Conservation (phyloP, 345 rosid genomes). For the Citrus sp. region DNA sequence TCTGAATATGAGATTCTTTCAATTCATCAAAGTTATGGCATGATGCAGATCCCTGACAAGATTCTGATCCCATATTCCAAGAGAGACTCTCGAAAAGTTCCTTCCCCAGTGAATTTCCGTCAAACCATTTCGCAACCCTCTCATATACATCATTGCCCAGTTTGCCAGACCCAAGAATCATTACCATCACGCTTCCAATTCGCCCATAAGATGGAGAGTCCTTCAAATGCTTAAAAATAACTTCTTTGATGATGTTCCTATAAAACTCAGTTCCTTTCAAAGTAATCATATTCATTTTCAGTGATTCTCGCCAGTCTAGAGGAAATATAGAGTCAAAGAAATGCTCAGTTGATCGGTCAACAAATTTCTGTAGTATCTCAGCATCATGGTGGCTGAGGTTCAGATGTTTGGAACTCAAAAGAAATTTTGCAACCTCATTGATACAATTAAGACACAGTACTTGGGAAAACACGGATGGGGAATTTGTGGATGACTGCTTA, state of each 20-base stretch:
- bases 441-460: conserved; percentile 21
- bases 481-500: conserved; percentile 8
- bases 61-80: not conserved
- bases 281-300: conserved; percentile 23
- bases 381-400: not conserved
- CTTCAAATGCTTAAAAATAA: conserved; percentile 2
- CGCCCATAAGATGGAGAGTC: conserved; percentile 29
- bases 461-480: conserved; percentile 21
- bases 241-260: conserved; percentile 20
- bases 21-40: not conserved
- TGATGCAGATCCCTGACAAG: not conserved
- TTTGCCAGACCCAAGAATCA: conserved; percentile 42
- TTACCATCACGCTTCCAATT: conserved; percentile 30
- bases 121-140: conserved; percentile 8
- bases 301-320: conserved; percentile 32
- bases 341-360: conserved; percentile 11
- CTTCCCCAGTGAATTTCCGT: conserved; percentile 27
- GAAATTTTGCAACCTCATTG: conserved; percentile 34
- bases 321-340: conserved; percentile 31
- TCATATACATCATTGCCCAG: not conserved
- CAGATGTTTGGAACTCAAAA: conserved; percentile 15
- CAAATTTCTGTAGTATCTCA: conserved; percentile 4
- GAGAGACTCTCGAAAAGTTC: conserved; percentile 23
- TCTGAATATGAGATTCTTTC: not conserved
- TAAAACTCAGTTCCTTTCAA: conserved; percentile 28